phyloP scores from a whole-genome alignment of 2,329 filamentous ascomycete genomes.

The Fusarium pseudoanthophilum region DNA sequence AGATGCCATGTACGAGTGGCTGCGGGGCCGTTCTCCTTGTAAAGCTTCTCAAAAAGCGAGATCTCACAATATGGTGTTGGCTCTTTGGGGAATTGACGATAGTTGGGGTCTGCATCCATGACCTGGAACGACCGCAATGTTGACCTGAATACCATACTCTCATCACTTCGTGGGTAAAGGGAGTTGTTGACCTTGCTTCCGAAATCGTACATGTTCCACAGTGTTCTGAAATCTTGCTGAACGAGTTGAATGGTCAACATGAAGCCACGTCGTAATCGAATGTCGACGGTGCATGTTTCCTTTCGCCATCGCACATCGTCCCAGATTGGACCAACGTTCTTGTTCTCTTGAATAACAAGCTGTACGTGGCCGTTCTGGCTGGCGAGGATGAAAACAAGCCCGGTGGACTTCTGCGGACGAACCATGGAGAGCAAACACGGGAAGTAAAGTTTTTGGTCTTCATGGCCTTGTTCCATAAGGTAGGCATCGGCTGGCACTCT shows the following conservation, averaged over 20 bases:
- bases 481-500: slow-evolving; percentile 79
- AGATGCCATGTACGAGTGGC: slow-evolving; percentile 79
- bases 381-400: slow-evolving; percentile 77
- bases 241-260: slow-evolving; percentile 75
- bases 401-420: slow-evolving; percentile 74
- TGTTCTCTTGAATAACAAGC: slow-evolving; percentile 75
- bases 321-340: slow-evolving; percentile 78
- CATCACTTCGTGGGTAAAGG: slow-evolving; percentile 74
- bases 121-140: slow-evolving; percentile 82
- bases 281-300: slow-evolving; percentile 70
- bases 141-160: slow-evolving; percentile 75
- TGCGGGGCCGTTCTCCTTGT: slow-evolving; percentile 75
- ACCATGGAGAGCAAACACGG: slow-evolving; percentile 81
- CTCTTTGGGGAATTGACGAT: slow-evolving; percentile 80
- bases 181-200: slow-evolving; percentile 79
- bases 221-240: slow-evolving; percentile 79
- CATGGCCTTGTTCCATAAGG: slow-evolving; percentile 77
- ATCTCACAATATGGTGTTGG: slow-evolving; percentile 77
- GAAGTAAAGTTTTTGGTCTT: slow-evolving; percentile 74
- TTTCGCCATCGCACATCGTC: slow-evolving; percentile 83
- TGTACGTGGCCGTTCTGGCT: slow-evolving; percentile 85
- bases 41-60: slow-evolving; percentile 77
- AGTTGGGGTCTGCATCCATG: slow-evolving; percentile 76
- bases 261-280: slow-evolving; percentile 81
- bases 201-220: slow-evolving; percentile 89